Evolutionary conservation across 1,139 yeast species (phyloP).

Genomic region (Suzukiozyma palmioleophila): DNA sequence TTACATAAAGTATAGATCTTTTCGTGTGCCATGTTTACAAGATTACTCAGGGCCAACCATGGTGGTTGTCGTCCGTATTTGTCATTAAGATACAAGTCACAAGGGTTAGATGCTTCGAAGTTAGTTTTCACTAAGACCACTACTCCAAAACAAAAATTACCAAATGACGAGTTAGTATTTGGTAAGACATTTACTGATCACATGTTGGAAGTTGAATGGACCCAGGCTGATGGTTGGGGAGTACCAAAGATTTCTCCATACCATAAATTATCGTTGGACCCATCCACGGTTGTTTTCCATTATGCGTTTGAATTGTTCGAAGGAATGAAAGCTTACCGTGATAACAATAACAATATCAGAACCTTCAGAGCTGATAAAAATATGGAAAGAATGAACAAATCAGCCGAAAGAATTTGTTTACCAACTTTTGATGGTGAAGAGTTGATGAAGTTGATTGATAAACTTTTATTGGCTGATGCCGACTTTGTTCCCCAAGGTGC

Average conservation of each 20-base stretch:
- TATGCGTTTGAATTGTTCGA: slow-evolving; percentile 94
- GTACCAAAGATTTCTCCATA: slow-evolving; percentile 83
- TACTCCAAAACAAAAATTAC: slow-evolving; percentile 59
- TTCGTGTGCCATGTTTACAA: too few species aligned
- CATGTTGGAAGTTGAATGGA: slow-evolving; percentile 88
- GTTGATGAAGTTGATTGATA: slow-evolving; percentile 66
- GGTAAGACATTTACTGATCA: slow-evolving; percentile 89
- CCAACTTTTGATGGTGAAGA: slow-evolving; percentile 81
- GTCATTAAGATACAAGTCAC: neutral
- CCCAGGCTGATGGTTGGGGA: slow-evolving; percentile 73
- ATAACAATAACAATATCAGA: slow-evolving; percentile 61
- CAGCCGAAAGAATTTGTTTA: slow-evolving; percentile 81
- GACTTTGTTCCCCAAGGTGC: slow-evolving; percentile 75
- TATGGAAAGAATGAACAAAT: slow-evolving; percentile 85
- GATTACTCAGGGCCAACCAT: too few species aligned
- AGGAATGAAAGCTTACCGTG: slow-evolving; percentile 93
- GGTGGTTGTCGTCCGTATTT: neutral
- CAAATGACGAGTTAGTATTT: slow-evolving; percentile 75
- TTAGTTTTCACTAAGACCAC: slow-evolving; percentile 54
- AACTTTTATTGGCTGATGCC: slow-evolving; percentile 69
- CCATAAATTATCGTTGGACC: slow-evolving; percentile 71
- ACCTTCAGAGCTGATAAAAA: slow-evolving; percentile 89
- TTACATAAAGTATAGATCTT: too few species aligned
- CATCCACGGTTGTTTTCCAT: slow-evolving; percentile 86
- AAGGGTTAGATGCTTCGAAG: slow-evolving; percentile 60